Base-by-base conservation (phyloP, 2,329 filamentous ascomycete genomes). In the Aspergillus tamarii region DNA sequence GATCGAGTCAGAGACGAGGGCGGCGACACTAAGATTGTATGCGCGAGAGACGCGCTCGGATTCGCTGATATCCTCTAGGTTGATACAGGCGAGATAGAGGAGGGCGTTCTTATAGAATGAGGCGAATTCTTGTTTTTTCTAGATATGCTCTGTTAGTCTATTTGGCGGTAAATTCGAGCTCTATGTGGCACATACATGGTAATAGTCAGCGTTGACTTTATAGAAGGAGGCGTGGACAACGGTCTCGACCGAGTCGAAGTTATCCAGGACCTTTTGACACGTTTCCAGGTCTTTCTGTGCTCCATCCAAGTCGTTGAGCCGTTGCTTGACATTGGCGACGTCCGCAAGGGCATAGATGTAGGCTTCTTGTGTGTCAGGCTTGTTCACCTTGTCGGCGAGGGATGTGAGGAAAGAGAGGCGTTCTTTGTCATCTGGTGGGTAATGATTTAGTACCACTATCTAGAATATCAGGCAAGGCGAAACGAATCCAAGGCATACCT, bases 51-150 rank as follows among this genome's bases (percentile, higher is more conserved):
- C 89, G 72, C 92, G 90, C 78, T 99, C 94, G 60, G 86, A 84
- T 60, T 88, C 82, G 50, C 89, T 85, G 63, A 99, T 85, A 61
- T 91, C 86, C 64, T 88, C 85, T 68, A 97, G 82, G 73, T 97
- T 91, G 75, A 99, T 92, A 81, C 95, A 99, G 67, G 95, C 95
- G 62, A 99, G 92, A 83, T 97, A 99, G 71, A 98, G 90, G 57
- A 99, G 91, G 68, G 95, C 94, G 74, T 96, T 99, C 81, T 93
- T 92, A 85, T 99, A 99, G 85, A 97, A 99, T 66, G 91, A 90
- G 67, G 94, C 93, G 77, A 97, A 99, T 81, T 98, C 94, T 80
- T 90, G 87, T 83, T 96, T 94, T 71, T 89, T 83, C 83, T 89
- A 66, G 60, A 36, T 26, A 21, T 54, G 50, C 56, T 50, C 53